Conservation (phyloP, 805 yeast species). For the Saturnispora saitoi region DNA sequence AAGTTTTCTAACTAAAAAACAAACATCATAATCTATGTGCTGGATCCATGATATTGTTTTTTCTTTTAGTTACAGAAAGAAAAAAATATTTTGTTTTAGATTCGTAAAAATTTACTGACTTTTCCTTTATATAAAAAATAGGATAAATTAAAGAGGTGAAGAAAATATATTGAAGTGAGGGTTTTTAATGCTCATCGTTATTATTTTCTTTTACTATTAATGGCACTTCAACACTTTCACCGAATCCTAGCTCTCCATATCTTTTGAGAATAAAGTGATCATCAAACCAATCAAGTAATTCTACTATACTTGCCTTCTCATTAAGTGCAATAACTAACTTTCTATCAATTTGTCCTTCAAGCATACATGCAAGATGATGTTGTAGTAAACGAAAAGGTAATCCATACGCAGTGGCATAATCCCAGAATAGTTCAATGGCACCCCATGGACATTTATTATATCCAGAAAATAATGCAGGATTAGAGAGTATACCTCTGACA, state of each 20-base stretch:
- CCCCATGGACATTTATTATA: conserved; percentile 76
- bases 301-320: conserved; percentile 45
- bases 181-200: background rate
- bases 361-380: conserved; percentile 86
- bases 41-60: background rate
- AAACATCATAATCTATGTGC: background rate
- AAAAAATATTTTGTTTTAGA: background rate
- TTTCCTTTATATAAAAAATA: background rate
- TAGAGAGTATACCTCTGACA: conserved; percentile 76
- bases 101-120: background rate
- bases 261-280: conserved; percentile 55
- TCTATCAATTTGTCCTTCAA: conserved; percentile 46
- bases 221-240: conserved; percentile 29
- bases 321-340: conserved; percentile 54
- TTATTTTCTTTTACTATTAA: conserved; percentile 7
- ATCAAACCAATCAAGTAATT: conserved; percentile 81
- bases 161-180: background rate
- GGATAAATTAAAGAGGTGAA: too few species aligned
- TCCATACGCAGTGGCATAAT: conserved; percentile 70
- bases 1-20: background rate
- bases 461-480: conserved; percentile 86
- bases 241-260: conserved; percentile 64
- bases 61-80: background rate
- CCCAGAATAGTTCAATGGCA: conserved; percentile 78
- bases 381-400: conserved; percentile 77